Evolutionary conservation across 2,329 filamentous ascomycete species (phyloP), one percentile per base, ranked within the genome.

Genomic region (Ambrosiella beaveri): DNA sequence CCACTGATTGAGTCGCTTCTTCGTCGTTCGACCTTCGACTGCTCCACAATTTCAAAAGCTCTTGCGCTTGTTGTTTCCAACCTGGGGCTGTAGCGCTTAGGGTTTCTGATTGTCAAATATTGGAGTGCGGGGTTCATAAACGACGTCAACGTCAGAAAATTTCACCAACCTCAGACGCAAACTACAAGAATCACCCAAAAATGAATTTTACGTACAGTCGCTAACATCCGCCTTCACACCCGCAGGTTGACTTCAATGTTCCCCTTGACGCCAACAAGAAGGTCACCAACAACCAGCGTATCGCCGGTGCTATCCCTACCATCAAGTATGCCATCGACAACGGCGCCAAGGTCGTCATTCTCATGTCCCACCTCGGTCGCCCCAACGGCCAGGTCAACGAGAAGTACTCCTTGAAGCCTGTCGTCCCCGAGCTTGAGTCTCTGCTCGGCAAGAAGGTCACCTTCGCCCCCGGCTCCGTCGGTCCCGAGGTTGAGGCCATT

Each of bases 341-440:
- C 71, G 88, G 87, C 65, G 90, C 90, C 70, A 95, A 94, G 79
- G 78, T 89, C 54, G 90, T 98, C 62, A 75, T 97, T 68, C 81
- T 98, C 70, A 98, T 98, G 93, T 97, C 91, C 69, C 93, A 98
- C 74, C 86, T 98, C 62, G 93, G 93, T 68, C 91, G 93, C 57
- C 93, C 93, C 63, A 86, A 97, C 70, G 93, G 93, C 71, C 83
- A 88, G 72, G 76, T 74, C 69, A 95, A 95, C 75, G 72, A 81
- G 65, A 97, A 98, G 78, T 98, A 93, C 83, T 94, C 87, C 68
- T 79, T 98, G 69, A 83, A 90, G 78, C 90, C 91, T 62, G 88
- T 98, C 63, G 85, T 93, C 38, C 76, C 87, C 63, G 88, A 94
- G 76, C 84, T 96, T 58, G 87, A 95, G 83, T 90, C 91, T 78